These are phyloP conservation scores for Verticillium nubilum DNA, from an alignment of 2,329 filamentous ascomycete genomes.

Conservation along the genomic window DNA sequence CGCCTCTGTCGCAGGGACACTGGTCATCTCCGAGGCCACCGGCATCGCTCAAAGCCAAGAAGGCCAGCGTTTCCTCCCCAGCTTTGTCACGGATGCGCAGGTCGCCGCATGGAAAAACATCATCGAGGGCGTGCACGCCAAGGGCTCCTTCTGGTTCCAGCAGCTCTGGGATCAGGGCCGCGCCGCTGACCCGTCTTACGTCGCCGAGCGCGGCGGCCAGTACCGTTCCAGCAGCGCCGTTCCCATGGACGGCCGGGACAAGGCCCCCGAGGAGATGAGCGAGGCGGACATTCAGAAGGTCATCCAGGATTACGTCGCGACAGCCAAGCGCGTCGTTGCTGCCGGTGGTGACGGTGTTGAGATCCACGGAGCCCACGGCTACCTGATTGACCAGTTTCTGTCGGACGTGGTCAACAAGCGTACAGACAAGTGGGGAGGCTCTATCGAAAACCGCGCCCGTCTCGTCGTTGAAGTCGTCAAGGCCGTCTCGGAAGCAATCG, in stretches of 20 bases:
- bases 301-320: conserved; percentile 49
- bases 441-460: conserved; percentile 40
- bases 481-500: conserved; percentile 16
- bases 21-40: conserved; percentile 23
- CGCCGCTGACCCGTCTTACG: conserved; percentile 5
- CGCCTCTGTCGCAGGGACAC: conserved; percentile 38
- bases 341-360: conserved; percentile 63
- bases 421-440: conserved; percentile 45
- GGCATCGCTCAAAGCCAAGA: conserved; percentile 16
- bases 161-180: conserved; percentile 11
- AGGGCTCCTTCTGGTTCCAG: conserved; percentile 21
- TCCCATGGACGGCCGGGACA: not conserved
- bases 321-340: conserved; percentile 43
- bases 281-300: conserved; percentile 54
- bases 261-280: conserved; percentile 36
- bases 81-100: conserved; percentile 34
- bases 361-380: conserved; percentile 44
- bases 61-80: conserved; percentile 22
- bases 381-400: conserved; percentile 54
- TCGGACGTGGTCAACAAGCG: conserved; percentile 29
- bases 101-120: conserved; percentile 18
- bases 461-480: conserved; percentile 38
- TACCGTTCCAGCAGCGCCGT: conserved; percentile 7
- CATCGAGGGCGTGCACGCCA: conserved; percentile 19
- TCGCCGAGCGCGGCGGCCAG: conserved; percentile 3